phyloP scores from a whole-genome alignment of 768 basidiomycete species.

The Boletus insuetus region DNA sequence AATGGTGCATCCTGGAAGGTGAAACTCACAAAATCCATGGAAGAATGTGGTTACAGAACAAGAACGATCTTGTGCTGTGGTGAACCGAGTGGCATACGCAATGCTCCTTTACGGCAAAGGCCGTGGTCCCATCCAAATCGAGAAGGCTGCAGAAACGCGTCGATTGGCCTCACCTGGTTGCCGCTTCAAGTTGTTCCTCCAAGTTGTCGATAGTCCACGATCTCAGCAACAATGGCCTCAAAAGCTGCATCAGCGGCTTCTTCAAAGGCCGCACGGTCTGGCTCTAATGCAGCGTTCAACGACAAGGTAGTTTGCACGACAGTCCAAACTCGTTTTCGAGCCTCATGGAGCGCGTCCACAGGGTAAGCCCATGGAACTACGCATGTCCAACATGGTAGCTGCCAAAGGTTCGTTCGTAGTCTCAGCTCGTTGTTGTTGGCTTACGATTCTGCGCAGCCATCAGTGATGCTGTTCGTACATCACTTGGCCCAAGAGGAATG shows the following conservation, averaged over 20 bases:
- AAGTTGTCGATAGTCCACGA: slow-evolving; percentile 13
- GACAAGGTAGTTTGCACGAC: slow-evolving; percentile 58
- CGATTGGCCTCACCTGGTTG: slow-evolving; percentile 4
- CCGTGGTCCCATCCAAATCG: slow-evolving; percentile 26
- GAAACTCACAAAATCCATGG: slow-evolving; percentile 40
- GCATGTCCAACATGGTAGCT: slow-evolving; percentile 95
- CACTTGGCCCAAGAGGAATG: slow-evolving; percentile 96
- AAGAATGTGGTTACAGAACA: slow-evolving; percentile 21
- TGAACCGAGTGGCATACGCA: slow-evolving; percentile 23
- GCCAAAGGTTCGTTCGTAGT: slow-evolving; percentile 71
- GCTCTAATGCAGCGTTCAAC: slow-evolving; percentile 78
- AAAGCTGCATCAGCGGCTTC: slow-evolving; percentile 18
- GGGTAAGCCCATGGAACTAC: slow-evolving; percentile 98
- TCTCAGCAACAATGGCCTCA: slow-evolving; percentile 28
- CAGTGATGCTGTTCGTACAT: slow-evolving; percentile 95
- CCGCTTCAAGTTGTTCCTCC: neutral
- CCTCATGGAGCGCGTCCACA: slow-evolving; percentile 38
- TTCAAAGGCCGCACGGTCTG: slow-evolving; percentile 36
- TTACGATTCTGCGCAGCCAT: slow-evolving; percentile 58
- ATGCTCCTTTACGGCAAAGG: slow-evolving; percentile 27
- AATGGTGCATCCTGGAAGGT: neutral
- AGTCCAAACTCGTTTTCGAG: neutral
- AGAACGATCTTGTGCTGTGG: slow-evolving; percentile 6
- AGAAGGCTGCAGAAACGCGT: slow-evolving; percentile 21
- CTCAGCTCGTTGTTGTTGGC: neutral